These are phyloP conservation scores for Paracoccidioides lutzii DNA, from an alignment of 2,329 filamentous ascomycete species.

Conservation along the genomic window DNA sequence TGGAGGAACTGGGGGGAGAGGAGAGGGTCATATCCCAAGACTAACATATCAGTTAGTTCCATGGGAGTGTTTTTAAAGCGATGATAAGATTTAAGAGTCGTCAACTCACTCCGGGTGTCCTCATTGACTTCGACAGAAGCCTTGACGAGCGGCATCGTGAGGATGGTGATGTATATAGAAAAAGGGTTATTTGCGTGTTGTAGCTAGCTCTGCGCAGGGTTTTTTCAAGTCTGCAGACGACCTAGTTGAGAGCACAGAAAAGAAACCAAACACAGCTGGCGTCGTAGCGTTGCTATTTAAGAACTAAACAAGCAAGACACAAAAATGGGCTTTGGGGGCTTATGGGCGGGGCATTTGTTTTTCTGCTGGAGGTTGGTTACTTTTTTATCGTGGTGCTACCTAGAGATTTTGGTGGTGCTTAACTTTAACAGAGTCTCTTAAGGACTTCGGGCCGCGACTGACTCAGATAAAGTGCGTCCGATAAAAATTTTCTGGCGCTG, in stretches of 20 bases:
- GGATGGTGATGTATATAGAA: background rate
- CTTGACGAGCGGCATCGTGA: constrained; percentile 31
- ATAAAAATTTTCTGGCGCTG: no score
- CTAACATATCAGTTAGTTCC: constrained; percentile 34
- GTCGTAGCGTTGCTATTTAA: background rate
- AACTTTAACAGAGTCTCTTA: no score
- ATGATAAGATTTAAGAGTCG: background rate
- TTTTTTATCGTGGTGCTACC: background rate
- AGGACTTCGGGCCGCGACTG: no score
- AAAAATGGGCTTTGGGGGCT: background rate
- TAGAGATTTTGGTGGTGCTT: no score
- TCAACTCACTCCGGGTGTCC: constrained; percentile 32
- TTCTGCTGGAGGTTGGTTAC: background rate
- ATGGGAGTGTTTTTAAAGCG: constrained; percentile 1
- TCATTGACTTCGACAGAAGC: constrained; percentile 29
- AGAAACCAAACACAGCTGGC: background rate
- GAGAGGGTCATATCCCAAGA: constrained; percentile 85
- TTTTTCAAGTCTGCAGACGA: background rate
- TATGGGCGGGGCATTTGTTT: background rate
- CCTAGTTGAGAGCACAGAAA: background rate
- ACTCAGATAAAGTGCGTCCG: no score
- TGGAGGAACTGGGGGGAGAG: constrained; percentile 80
- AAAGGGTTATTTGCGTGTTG: background rate
- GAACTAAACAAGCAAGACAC: background rate
- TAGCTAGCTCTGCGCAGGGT: background rate